Evolutionary conservation across 495 filamentous ascomycete species (phyloP).

Genomic region (Daldinia loculata): DNA sequence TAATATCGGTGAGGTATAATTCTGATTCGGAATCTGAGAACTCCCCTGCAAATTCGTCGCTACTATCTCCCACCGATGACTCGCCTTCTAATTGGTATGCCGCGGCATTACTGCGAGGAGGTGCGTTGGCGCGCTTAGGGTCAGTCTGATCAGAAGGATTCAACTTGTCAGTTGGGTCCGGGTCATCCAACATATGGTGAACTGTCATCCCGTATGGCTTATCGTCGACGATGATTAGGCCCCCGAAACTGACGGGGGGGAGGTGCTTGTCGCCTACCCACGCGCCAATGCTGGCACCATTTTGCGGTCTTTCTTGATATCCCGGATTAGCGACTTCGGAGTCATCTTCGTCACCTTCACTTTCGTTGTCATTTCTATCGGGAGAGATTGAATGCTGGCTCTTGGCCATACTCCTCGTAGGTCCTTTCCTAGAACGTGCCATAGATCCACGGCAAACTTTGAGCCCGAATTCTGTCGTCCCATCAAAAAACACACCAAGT

Average conservation of each 20-base stretch:
- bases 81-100: conserved; percentile 40
- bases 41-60: conserved; percentile 55
- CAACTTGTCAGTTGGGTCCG: conserved; percentile 67
- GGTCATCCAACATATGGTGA: conserved; percentile 92
- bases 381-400: conserved; percentile 13
- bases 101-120: conserved; percentile 48
- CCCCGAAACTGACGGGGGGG: conserved; percentile 89
- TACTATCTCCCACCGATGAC: conserved; percentile 51
- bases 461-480: conserved; percentile 62
- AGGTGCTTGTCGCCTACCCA: conserved; percentile 84
- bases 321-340: conserved; percentile 62
- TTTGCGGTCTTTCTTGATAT: conserved; percentile 78
- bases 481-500: conserved; percentile 65
- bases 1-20: conserved; percentile 55
- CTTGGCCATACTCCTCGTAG: conserved; percentile 50
- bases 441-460: conserved; percentile 76
- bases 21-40: conserved; percentile 68
- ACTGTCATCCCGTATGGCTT: conserved; percentile 91
- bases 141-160: conserved; percentile 29
- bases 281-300: conserved; percentile 92
- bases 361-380: conserved; percentile 21
- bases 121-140: conserved; percentile 41
- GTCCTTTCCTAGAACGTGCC: conserved; percentile 66
- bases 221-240: conserved; percentile 83
- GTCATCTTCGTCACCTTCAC: conserved; percentile 43